Conservation (phyloP, 352 stramenopile species). For the Aphanomyces cochlioides region DNA sequence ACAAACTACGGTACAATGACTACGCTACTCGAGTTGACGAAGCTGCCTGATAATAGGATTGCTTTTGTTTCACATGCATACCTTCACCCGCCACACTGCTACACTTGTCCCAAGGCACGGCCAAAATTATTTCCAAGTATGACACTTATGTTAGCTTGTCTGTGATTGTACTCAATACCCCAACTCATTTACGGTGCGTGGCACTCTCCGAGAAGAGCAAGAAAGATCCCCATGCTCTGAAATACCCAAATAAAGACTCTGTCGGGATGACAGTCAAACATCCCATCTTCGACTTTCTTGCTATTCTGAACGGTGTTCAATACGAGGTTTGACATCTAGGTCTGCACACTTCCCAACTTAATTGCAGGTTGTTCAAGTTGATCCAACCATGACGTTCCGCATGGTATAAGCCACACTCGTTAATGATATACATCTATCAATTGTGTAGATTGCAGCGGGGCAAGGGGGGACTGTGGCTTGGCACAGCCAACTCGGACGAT, state of each 20-base stretch:
- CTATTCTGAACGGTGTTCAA: background rate
- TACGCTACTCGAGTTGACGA: background rate
- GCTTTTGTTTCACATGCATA: constrained; percentile 13
- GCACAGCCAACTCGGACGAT: constrained; percentile 13
- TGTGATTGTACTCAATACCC: constrained; percentile 11
- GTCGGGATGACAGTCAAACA: background rate
- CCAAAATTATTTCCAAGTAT: no score
- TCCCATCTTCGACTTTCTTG: background rate
- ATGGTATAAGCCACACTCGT: background rate
- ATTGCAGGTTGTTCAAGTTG: constrained; percentile 4
- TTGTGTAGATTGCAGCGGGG: constrained; percentile 7
- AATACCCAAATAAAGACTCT: constrained; percentile 24
- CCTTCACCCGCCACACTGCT: background rate
- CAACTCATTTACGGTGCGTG: constrained; percentile 8
- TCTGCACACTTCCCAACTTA: background rate
- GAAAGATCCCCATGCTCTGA: constrained; percentile 15
- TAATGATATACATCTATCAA: background rate
- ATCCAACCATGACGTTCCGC: background rate
- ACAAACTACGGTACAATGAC: constrained; percentile 8
- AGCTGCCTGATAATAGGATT: background rate
- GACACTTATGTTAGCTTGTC: background rate
- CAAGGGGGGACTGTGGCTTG: background rate
- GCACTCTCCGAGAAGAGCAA: constrained; percentile 13
- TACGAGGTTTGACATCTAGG: background rate
- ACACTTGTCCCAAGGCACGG: constrained; percentile 16